Percentiles rank a stretch among this genome's conserved stretches.
Evolutionary conservation across 768 basidiomycete species (phyloP).

Genomic region (Kwoniella botswanensis): DNA sequence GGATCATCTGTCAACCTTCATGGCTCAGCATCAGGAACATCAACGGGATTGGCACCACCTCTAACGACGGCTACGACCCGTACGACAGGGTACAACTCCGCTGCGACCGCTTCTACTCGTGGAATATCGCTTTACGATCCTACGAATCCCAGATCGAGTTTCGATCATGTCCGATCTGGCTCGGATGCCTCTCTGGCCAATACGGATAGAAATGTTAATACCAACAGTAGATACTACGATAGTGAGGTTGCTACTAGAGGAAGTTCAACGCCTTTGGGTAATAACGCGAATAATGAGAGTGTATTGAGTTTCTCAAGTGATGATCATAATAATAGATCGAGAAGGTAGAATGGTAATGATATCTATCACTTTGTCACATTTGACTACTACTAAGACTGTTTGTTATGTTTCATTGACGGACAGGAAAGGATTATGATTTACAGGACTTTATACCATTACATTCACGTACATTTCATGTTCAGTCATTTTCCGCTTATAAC

Average conservation of each 20-base stretch:
- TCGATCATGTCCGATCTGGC: constrained; percentile 5
- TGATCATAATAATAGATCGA: constrained; percentile 18
- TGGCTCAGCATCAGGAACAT: background rate
- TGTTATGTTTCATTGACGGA: too few relatives aligned
- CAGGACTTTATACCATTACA: too few relatives aligned
- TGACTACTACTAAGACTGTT: too few relatives aligned
- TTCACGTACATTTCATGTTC: too few relatives aligned
- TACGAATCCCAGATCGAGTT: constrained; percentile 20
- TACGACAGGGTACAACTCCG: constrained; percentile 13
- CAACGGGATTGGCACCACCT: constrained; percentile 20
- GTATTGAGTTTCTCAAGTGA: constrained; percentile 22
- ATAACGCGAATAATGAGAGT: constrained; percentile 15
- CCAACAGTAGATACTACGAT: constrained; percentile 9
- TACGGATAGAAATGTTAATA: background rate
- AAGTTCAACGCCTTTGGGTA: constrained; percentile 1
- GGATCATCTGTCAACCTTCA: constrained; percentile 18
- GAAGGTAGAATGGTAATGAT: background rate
- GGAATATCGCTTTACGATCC: constrained; percentile 25
- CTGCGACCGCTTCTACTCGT: constrained; percentile 9
- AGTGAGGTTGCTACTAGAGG: constrained; percentile 12
- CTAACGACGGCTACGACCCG: constrained; percentile 7
- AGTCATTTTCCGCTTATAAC: too few relatives aligned
- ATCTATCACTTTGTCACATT: background rate
- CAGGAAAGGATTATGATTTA: too few relatives aligned
- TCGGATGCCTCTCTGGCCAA: constrained; percentile 3